Base-by-base conservation (phyloP, 78 protist genomes). In the Chrysochromulina tobinii region DNA sequence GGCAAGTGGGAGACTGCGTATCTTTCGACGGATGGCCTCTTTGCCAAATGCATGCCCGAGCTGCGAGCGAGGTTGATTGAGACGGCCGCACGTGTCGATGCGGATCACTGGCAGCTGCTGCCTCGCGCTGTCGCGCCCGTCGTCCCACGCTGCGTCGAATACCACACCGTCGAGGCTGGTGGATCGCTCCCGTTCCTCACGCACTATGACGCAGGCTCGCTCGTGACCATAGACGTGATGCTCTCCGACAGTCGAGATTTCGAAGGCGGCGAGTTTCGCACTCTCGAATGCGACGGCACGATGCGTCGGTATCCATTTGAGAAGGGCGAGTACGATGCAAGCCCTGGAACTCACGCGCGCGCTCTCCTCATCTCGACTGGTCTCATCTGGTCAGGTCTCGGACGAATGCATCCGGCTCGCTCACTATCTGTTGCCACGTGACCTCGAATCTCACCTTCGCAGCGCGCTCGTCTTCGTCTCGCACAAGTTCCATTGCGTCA, bases 401-500 rank as follows among this genome's bases (percentile, higher is more conserved):
- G 38, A 38, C 38, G 38, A 38, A 38, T 38, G 38, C 38, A 38
- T 38, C 38, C 38, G 38, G 38, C 38, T 38, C 0, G 38, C 38
- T 38, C 38, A 38, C 38, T 38, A 38, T 38, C 38, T 38, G 38
- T 38, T 38, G 38, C 38, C 38, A 38, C 38, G 38, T 38, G 38
- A 38, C 38, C 38, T 38, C 38, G 38, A 38, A 38, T 38, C 38
- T 38, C 38, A 38, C 38, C 38, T 38, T 38, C 38, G 38, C 51
- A 64, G 54, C 17, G 87, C 87, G 50, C 59, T 79, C 50, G 3
- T 6, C 87, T 79, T 79, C 48, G 51, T 23, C 21, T 54, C 64
- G 50, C 87, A 79, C 61, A 79, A 79, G 61, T 21, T 2, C 64
- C 87, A 79, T 18, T 54, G 87, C 87, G 61, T 79, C 48, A 59